phyloP scores from a whole-genome alignment of 129 eudicot species.

The Arctium minus region DNA sequence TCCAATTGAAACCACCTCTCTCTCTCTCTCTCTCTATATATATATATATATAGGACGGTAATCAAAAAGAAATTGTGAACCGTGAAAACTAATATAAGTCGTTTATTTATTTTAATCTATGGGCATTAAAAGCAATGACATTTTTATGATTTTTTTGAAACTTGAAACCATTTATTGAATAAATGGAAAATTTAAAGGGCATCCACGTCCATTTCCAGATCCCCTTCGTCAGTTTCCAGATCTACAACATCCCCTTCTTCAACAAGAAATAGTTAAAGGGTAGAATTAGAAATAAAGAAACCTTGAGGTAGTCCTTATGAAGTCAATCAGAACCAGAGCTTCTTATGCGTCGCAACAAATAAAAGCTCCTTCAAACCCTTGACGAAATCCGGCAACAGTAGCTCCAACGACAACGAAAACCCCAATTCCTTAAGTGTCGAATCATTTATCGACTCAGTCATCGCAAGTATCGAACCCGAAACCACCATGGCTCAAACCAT shows the following conservation, averaged over 20 bases:
- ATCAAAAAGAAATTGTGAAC: no score
- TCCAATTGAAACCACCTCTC: no score
- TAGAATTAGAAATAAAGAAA: not conserved
- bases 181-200: no score
- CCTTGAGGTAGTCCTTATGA: conserved; percentile 83
- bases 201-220: no score
- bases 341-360: conserved; percentile 66
- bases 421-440: conserved; percentile 55
- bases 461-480: conserved; percentile 73
- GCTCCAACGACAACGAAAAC: conserved; percentile 67
- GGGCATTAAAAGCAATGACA: no score
- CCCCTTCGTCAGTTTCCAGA: no score
- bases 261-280: not conserved
- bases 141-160: no score
- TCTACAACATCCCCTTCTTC: not conserved
- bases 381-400: conserved; percentile 75
- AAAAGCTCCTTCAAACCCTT: conserved; percentile 70
- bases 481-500: conserved; percentile 64
- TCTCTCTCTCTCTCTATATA: no score
- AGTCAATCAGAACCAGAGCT: conserved; percentile 84
- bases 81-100: no score
- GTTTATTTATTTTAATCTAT: no score
- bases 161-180: no score
- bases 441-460: conserved; percentile 73
- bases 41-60: no score